phyloP scores from a whole-genome alignment of 352 stramenopile species.

The Saprolegnia diclina region DNA sequence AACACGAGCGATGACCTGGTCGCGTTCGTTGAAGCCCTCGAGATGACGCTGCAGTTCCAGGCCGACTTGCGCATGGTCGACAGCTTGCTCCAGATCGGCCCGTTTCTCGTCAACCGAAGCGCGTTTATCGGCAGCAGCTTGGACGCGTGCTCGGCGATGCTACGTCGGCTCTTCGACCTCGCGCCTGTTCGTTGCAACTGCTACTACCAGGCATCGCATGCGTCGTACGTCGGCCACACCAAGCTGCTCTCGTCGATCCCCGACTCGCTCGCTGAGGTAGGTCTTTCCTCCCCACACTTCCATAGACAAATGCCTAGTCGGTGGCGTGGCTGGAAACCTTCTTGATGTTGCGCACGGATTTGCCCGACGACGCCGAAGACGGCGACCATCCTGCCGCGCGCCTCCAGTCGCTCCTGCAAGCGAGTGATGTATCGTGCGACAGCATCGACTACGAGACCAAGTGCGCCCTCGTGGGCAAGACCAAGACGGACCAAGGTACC shows the following conservation, averaged over 20 bases:
- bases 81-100: slow-evolving; percentile 10
- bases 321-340: not conserved
- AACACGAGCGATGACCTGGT: not conserved
- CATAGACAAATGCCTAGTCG: not conserved
- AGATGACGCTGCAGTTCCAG: not conserved
- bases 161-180: not conserved
- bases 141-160: not conserved
- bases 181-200: not conserved
- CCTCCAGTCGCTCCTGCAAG: not conserved
- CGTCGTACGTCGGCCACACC: not conserved
- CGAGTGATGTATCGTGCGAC: not conserved
- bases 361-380: not conserved
- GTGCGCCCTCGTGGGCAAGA: not conserved
- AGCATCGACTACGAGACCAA: not conserved
- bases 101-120: slow-evolving; percentile 10
- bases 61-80: slow-evolving; percentile 3
- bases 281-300: not conserved
- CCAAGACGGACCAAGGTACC: not conserved
- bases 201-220: not conserved
- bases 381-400: not conserved
- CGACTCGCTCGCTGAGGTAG: slow-evolving; percentile 13
- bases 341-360: not conserved
- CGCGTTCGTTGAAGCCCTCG: not conserved
- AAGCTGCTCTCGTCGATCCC: slow-evolving; percentile 1
- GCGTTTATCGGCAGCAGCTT: slow-evolving; percentile 13